These are phyloP conservation scores for Pneumocystis wakefieldiae DNA, from an alignment of 1,139 yeast genomes.

Conservation along the genomic window DNA sequence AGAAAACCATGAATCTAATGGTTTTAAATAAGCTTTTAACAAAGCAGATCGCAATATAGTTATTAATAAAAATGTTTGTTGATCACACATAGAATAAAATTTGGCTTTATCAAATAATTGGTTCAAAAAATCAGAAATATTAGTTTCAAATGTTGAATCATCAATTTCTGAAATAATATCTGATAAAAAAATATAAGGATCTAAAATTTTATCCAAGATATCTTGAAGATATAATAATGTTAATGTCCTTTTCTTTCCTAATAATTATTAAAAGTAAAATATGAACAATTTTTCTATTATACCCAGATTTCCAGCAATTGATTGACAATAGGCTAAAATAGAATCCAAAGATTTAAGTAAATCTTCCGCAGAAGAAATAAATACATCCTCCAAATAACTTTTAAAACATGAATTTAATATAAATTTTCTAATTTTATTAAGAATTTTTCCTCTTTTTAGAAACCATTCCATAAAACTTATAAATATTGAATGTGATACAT, in stretches of 20 bases:
- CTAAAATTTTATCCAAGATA: not conserved
- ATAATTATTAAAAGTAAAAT: not conserved
- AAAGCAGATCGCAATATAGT: not conserved
- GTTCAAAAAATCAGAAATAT: not conserved
- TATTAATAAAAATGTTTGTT: not conserved
- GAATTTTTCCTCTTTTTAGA: not conserved
- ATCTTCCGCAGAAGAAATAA: not conserved
- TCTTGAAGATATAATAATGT: not conserved
- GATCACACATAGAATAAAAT: not conserved
- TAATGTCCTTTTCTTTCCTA: not conserved
- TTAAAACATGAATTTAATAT: not conserved
- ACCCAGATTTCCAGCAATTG: not conserved
- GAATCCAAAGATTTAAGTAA: not conserved
- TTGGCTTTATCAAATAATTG: not conserved
- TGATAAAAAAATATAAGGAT: not conserved
- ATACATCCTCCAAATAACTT: not conserved
- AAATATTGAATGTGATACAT: not conserved
- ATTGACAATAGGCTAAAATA: not conserved
- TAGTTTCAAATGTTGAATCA: not conserved
- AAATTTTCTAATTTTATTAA: not conserved
- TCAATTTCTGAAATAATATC: not conserved
- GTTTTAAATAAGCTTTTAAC: not conserved
- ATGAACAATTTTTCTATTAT: not conserved
- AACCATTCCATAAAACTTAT: not conserved
- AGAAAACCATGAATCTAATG: not conserved